These are phyloP conservation scores for Cicer cuneatum DNA, from an alignment of 306 rosid genomes.

Conservation along the genomic window DNA sequence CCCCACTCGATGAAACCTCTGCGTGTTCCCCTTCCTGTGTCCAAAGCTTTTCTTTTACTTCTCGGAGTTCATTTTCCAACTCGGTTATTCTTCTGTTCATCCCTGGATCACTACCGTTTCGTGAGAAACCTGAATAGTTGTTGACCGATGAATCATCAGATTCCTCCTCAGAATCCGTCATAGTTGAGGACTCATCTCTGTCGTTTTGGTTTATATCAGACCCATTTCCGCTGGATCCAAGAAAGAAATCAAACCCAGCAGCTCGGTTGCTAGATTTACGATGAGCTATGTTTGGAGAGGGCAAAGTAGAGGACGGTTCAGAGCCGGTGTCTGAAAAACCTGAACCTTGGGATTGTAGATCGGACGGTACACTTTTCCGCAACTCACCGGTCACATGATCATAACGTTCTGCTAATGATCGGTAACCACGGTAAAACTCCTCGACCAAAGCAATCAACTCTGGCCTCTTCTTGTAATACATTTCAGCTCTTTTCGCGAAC, in stretches of 20 bases:
- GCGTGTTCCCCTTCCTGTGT: slow-evolving; percentile 63
- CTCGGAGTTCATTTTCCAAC: slow-evolving; percentile 86
- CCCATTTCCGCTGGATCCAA: slow-evolving; percentile 73
- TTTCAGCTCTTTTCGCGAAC: slow-evolving; percentile 91
- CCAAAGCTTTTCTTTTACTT: slow-evolving; percentile 72
- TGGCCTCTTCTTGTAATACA: slow-evolving; percentile 97
- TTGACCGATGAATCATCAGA: slow-evolving; percentile 93
- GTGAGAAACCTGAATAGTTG: slow-evolving; percentile 64
- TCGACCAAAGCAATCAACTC: slow-evolving; percentile 87
- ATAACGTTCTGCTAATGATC: slow-evolving; percentile 91
- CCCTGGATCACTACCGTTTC: slow-evolving; percentile 60
- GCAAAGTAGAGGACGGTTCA: slow-evolving; percentile 59
- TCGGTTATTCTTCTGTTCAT: slow-evolving; percentile 68
- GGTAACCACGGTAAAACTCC: slow-evolving; percentile 84
- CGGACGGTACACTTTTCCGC: slow-evolving; percentile 71
- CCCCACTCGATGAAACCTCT: slow-evolving; percentile 52
- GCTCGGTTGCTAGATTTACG: slow-evolving; percentile 73
- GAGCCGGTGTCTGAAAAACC: slow-evolving; percentile 71
- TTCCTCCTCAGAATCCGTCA: slow-evolving; percentile 86
- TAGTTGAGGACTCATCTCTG: slow-evolving; percentile 76
- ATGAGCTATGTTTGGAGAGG: slow-evolving; percentile 61
- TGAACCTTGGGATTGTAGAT: slow-evolving; percentile 86
- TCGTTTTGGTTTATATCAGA: slow-evolving; percentile 74
- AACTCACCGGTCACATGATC: slow-evolving; percentile 88
- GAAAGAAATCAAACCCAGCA: slow-evolving; percentile 94